Conservation (phyloP, 768 basidiomycete species). For the Exsudoporus frostii region DNA sequence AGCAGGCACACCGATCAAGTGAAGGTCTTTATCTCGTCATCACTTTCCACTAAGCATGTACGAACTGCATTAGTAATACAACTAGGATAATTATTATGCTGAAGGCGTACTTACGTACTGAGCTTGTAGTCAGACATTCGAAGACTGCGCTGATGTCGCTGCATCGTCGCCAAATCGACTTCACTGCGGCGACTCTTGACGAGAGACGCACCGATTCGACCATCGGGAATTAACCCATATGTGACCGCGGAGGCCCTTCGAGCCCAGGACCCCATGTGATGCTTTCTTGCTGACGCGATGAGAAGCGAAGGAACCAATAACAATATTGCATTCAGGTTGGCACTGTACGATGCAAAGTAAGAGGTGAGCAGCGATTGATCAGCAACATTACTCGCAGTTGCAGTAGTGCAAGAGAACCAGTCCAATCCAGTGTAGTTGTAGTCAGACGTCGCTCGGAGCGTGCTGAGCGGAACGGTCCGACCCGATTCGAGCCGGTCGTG, state of each 20-base stretch:
- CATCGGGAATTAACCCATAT: not conserved
- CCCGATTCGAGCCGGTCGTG: slow-evolving; percentile 8
- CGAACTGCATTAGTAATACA: not conserved
- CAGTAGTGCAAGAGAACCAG: not conserved
- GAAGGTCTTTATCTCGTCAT: not conserved
- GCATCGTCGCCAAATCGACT: not conserved
- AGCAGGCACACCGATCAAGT: not conserved
- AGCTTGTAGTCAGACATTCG: not conserved
- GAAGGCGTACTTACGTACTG: not conserved
- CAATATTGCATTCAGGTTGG: not conserved
- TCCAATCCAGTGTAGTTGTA: not conserved
- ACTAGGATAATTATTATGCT: not conserved
- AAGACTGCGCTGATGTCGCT: too few relatives aligned
- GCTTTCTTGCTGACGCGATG: not conserved
- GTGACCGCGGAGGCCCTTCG: too few relatives aligned
- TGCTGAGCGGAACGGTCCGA: not conserved
- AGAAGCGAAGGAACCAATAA: not conserved
- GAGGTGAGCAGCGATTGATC: not conserved
- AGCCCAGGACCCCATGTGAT: too few relatives aligned
- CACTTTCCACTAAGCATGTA: not conserved
- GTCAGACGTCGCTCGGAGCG: not conserved
- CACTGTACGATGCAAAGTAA: not conserved
- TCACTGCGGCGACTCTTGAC: not conserved
- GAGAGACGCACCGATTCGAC: not conserved
- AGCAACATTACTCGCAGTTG: not conserved